These are phyloP conservation scores for Ceratobasidium sp. DNA, from an alignment of 1,284 basidiomycete genomes.

Conservation along the genomic window DNA sequence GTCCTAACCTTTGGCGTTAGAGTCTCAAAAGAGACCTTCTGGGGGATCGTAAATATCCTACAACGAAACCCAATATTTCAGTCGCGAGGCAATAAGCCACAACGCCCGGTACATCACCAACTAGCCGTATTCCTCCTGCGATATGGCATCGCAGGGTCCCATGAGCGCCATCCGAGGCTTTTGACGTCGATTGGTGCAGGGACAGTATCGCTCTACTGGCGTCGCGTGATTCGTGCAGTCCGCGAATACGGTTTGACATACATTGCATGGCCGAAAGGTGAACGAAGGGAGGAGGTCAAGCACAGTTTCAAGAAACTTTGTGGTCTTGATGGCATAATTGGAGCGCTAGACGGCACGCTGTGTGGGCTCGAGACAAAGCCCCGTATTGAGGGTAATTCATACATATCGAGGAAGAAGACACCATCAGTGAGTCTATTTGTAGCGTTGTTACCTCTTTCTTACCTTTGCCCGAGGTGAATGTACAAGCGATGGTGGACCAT, in stretches of 20 bases:
- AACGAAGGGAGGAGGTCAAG: background rate
- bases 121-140: background rate
- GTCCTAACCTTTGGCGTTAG: no score
- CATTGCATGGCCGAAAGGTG: background rate
- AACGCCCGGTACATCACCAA: background rate
- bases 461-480: no score
- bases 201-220: constrained; percentile 5
- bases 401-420: constrained; percentile 16
- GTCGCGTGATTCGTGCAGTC: background rate
- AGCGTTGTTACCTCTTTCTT: no score
- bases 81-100: background rate
- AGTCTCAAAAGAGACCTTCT: background rate
- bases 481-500: constrained; percentile 5
- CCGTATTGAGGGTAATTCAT: background rate
- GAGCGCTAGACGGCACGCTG: background rate
- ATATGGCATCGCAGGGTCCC: background rate
- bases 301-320: background rate
- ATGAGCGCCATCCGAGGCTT: background rate
- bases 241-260: background rate
- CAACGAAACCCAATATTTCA: background rate
- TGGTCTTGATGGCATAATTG: background rate
- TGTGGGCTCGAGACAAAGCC: constrained; percentile 4
- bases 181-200: background rate
- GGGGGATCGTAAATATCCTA: background rate
- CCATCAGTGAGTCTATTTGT: constrained; percentile 4